Conservation (phyloP, 768 basidiomycete species). For the Trametes coccinea region DNA sequence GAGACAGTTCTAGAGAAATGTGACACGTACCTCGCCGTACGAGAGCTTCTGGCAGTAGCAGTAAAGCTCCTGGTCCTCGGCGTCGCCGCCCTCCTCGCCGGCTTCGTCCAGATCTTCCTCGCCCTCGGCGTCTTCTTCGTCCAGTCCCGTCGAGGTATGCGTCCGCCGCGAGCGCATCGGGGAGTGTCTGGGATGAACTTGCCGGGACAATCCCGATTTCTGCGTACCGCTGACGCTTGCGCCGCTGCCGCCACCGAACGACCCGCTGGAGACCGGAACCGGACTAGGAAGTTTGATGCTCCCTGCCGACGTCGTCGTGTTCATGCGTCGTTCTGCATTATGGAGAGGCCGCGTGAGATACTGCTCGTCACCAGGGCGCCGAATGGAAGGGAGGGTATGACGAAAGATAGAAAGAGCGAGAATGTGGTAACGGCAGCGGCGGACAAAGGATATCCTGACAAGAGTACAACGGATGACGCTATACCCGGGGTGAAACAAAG, state of each 20-base stretch:
- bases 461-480: not conserved
- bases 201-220: slow-evolving; percentile 33
- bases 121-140: slow-evolving; percentile 39
- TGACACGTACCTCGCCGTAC: slow-evolving; percentile 51
- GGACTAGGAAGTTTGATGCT: slow-evolving; percentile 39
- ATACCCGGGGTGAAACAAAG: not conserved
- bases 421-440: not conserved
- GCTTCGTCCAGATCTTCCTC: slow-evolving; percentile 38
- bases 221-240: slow-evolving; percentile 20
- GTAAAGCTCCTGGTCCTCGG: slow-evolving; percentile 58
- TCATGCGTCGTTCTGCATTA: slow-evolving; percentile 24
- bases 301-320: slow-evolving; percentile 25
- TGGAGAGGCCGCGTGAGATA: not conserved
- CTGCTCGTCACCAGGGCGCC: not conserved
- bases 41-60: slow-evolving; percentile 64
- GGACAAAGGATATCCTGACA: not conserved
- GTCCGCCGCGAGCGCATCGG: slow-evolving; percentile 27
- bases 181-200: slow-evolving; percentile 29
- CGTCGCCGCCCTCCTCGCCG: slow-evolving; percentile 50
- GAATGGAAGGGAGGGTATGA: not conserved
- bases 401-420: not conserved
- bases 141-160: slow-evolving; percentile 26
- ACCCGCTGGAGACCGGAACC: slow-evolving; percentile 30
- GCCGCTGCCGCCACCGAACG: slow-evolving; percentile 14
- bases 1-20: not conserved